phyloP scores from a whole-genome alignment of 306 rosid species.

The Begonia fuchsioides region DNA sequence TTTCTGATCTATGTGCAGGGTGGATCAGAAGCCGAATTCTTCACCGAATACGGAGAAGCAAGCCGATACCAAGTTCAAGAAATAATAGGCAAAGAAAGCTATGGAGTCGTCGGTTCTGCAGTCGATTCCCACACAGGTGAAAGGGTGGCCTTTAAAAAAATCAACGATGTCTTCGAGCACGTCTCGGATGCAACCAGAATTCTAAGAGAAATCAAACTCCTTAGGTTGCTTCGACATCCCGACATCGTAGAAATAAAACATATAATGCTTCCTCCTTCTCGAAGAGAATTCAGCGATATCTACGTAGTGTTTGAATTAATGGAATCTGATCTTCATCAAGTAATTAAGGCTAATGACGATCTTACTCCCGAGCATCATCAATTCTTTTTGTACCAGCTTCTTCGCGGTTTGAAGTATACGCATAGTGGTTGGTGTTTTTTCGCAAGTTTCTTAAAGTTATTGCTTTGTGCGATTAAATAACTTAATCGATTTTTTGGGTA shows the following conservation, averaged over 20 bases:
- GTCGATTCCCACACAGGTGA: conserved; percentile 66
- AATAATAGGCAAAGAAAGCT: conserved; percentile 92
- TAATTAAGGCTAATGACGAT: conserved; percentile 92
- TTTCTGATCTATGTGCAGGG: conserved; percentile 33
- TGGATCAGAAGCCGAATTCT: conserved; percentile 56
- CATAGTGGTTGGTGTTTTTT: conserved; percentile 60
- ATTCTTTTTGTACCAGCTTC: conserved; percentile 95
- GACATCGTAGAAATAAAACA: conserved; percentile 91
- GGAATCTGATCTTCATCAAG: conserved; percentile 99
- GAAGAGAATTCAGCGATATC: conserved; percentile 80
- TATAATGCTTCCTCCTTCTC: conserved; percentile 95
- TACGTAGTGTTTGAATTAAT: conserved; percentile 93
- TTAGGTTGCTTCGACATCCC: conserved; percentile 93
- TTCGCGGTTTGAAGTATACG: conserved; percentile 81
- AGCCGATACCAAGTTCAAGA: conserved; percentile 64
- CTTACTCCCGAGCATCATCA: conserved; percentile 93
- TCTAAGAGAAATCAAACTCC: conserved; percentile 89
- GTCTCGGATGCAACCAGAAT: conserved; percentile 96
- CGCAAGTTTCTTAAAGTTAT: background rate
- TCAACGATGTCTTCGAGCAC: conserved; percentile 94
- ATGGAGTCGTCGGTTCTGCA: conserved; percentile 88
- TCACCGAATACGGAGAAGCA: conserved; percentile 94
- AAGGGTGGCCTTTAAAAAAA: conserved; percentile 86
- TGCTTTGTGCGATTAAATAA: too few species aligned
- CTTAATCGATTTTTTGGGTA: conserved; percentile 1